phyloP scores from a whole-genome alignment of 768 basidiomycete genomes.

The Mycena pura region DNA sequence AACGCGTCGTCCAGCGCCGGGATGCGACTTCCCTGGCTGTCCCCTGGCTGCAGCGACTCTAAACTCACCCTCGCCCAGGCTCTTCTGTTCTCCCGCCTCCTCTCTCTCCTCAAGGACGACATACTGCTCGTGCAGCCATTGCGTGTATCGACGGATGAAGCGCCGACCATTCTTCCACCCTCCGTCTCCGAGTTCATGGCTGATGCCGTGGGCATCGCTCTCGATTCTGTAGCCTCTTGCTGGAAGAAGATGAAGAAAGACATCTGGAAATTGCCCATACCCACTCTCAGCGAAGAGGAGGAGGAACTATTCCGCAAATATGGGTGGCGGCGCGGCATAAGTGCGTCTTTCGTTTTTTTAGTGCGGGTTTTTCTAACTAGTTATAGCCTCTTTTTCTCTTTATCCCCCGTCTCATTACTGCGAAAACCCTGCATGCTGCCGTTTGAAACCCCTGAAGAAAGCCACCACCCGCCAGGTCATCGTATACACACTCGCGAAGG shows the following conservation, averaged over 20 bases:
- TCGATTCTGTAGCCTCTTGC: background rate
- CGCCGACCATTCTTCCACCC: background rate
- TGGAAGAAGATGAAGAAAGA: background rate
- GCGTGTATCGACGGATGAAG: background rate
- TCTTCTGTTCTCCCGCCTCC: too few relatives aligned
- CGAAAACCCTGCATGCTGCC: background rate
- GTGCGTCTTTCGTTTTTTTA: background rate
- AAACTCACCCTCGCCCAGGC: too few relatives aligned
- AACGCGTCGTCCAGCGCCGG: too few relatives aligned
- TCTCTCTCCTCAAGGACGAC: background rate
- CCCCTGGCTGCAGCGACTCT: too few relatives aligned
- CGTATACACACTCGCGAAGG: slow-evolving; percentile 21
- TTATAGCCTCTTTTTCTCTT: background rate
- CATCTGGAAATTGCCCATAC: background rate
- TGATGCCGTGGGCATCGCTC: background rate
- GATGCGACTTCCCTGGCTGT: too few relatives aligned
- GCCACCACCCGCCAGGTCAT: slow-evolving; percentile 26
- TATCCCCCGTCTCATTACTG: slow-evolving; percentile 6
- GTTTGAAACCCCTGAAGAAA: slow-evolving; percentile 24
- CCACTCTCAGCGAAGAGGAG: background rate
- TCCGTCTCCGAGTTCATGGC: background rate
- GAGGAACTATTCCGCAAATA: slow-evolving; percentile 5
- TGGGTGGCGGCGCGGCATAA: slow-evolving; percentile 10
- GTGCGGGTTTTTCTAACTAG: background rate
- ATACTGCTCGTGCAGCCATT: background rate